phyloP scores from a whole-genome alignment of 106 monocot genomes.

The Dendrobium catenatum region DNA sequence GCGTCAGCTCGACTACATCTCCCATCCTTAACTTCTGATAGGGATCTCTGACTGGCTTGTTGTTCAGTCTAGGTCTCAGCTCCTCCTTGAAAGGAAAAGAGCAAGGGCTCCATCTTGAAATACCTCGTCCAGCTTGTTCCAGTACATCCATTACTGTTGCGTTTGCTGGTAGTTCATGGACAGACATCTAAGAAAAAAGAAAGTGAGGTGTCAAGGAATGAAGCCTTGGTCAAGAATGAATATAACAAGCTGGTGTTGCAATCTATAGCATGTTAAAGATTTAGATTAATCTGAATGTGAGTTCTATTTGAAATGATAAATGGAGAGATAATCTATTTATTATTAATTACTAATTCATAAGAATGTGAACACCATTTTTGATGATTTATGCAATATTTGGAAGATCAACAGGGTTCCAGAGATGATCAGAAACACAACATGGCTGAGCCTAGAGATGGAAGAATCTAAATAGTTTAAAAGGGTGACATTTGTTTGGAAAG shows the following conservation, averaged over 20 bases:
- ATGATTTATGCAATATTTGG: too few species aligned
- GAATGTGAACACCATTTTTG: not conserved
- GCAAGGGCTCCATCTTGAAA: conserved; percentile 18
- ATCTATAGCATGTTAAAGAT: not conserved
- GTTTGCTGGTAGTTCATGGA: conserved; percentile 56
- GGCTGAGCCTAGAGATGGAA: too few species aligned
- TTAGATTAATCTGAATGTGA: not conserved
- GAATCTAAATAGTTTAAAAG: too few species aligned
- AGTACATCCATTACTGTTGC: conserved; percentile 60
- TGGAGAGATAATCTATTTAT: too few species aligned
- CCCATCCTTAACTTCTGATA: conserved; percentile 58
- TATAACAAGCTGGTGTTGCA: too few species aligned
- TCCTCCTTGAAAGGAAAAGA: conserved; percentile 50
- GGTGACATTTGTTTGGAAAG: too few species aligned
- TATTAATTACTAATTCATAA: not conserved
- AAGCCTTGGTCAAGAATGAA: not conserved
- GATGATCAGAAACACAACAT: too few species aligned
- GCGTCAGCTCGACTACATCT: conserved; percentile 64
- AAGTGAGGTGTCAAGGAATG: not conserved
- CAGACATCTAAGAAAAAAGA: conserved; percentile 50
- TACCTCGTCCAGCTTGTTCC: conserved; percentile 34
- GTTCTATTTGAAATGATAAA: too few species aligned
- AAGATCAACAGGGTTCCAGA: too few species aligned
- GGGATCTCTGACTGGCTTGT: conserved; percentile 27
- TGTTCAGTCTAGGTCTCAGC: conserved; percentile 58